A percentile compares a stretch with the other conserved stretches of the same genome.
These are phyloP conservation scores for Boechera stricta DNA, from an alignment of 345 rosid genomes.

Conservation along the genomic window DNA sequence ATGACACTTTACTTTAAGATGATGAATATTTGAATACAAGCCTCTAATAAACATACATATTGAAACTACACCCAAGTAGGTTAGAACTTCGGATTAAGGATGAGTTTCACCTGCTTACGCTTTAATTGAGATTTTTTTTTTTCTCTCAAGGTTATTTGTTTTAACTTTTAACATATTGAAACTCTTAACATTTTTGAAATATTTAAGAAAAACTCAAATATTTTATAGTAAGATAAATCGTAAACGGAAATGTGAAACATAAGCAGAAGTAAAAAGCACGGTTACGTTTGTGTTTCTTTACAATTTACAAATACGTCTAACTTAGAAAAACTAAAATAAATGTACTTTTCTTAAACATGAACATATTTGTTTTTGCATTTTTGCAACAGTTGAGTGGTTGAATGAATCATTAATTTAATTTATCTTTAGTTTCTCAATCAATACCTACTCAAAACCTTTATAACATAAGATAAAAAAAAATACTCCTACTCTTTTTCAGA, in stretches of 20 bases:
- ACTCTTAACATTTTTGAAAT: neutral
- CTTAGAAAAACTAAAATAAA: neutral
- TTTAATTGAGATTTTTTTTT: neutral
- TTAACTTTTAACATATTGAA: neutral
- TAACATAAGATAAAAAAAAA: neutral
- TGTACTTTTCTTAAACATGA: slow-evolving; percentile 9
- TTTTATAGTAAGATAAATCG: neutral
- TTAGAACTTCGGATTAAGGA: neutral
- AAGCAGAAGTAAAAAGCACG: slow-evolving; percentile 28
- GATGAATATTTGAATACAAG: neutral
- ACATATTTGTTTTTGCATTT: neutral
- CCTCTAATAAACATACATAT: neutral
- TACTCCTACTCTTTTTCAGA: neutral
- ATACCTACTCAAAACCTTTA: neutral
- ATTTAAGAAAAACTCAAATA: neutral
- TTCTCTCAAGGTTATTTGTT: neutral
- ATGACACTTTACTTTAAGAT: slow-evolving; percentile 1
- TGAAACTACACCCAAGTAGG: neutral
- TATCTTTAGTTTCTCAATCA: neutral
- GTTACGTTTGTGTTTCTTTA: slow-evolving; percentile 6
- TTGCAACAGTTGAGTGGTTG: slow-evolving; percentile 3
- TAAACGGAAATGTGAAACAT: slow-evolving; percentile 19
- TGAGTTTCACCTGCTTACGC: neutral
- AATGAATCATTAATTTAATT: neutral
- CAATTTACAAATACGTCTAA: neutral